Evolutionary conservation across 768 basidiomycete genomes (phyloP).

Genomic region (Suillus cothurnatus): DNA sequence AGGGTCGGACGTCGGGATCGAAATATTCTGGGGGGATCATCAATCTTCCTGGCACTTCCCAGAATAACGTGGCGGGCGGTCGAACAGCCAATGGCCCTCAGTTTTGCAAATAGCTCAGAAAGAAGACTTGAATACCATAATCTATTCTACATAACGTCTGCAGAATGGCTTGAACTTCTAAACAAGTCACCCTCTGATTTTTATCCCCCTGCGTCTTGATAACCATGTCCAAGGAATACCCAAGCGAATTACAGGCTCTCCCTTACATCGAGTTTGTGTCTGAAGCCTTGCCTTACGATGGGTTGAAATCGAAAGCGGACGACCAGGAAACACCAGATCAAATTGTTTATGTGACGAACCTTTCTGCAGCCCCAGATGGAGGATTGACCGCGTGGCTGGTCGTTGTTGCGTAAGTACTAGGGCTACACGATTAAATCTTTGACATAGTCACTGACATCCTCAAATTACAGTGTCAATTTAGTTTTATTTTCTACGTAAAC

Average conservation of each 20-base stretch:
- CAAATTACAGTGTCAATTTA: conserved; percentile 39
- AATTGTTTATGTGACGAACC: conserved; percentile 14
- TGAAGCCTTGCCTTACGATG: neutral
- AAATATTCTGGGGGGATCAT: too few relatives aligned
- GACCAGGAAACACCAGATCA: neutral
- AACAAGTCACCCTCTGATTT: neutral
- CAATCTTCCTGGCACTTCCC: neutral
- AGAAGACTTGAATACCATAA: too few relatives aligned
- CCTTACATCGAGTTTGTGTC: neutral
- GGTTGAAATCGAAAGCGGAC: conserved; percentile 9
- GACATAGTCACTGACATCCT: conserved; percentile 29
- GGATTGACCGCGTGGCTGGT: conserved; percentile 35
- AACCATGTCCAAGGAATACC: neutral
- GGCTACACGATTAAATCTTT: neutral
- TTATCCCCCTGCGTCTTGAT: neutral
- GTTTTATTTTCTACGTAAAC: conserved; percentile 1
- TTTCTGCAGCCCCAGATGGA: conserved; percentile 29
- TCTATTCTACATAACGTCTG: neutral
- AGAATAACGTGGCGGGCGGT: neutral
- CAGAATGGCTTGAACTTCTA: neutral
- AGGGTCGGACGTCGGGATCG: too few relatives aligned
- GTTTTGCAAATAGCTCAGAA: neutral
- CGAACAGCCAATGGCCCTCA: neutral
- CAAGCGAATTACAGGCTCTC: neutral
- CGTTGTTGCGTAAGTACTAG: conserved; percentile 26